Evolutionary conservation across 1,284 basidiomycete species (phyloP), one percentile per base, ranked within the genome.

Genomic region (Cerioporus squamosus): DNA sequence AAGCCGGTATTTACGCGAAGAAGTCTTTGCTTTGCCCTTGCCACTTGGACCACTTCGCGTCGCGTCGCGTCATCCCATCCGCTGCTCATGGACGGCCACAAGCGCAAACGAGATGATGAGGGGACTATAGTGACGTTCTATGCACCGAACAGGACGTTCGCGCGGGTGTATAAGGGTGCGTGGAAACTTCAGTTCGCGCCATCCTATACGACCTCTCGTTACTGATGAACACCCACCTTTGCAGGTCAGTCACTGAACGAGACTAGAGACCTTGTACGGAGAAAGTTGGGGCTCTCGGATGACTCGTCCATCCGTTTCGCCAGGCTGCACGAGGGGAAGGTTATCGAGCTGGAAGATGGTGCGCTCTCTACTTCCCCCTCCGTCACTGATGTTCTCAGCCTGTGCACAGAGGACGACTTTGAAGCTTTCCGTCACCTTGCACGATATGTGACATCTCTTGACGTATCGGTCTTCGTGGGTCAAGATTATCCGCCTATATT

Each of bases 331-430:
- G 77, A 78, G n/a, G 81, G 78, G 6, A 74, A 73, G 58, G 68
- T 71, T 17, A 80, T 91, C 45, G 87, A 88, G 68, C 77, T 93
- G 24, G 89, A 90, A 50, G 90, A 92, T 68, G 88, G 90, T 90
- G 66, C 60, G 79, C 67, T 26, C 29, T 31, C 15, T 36, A 23
- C 18, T 24, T 44, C 54, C n/a, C n/a, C n/a, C n/a, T n/a, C 14
- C 8, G 23, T 44, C 44, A 45, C 53, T 47, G 44, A 40, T 22
- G 48, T 53, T 40, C 20, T 36, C 53, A 22, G 18, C 15, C 26
- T 39, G 29, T 44, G 20, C 31, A 50, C 62, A 92, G 90, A 90
- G 46, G 90, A 88, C 47, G 90, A 92, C 70, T 92, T 91, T 61
- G 85, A 86, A 51, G 90, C 89, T 1, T 89, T 92, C 69, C 72